These are phyloP conservation scores for Elsinoe ampelina DNA, from an alignment of 2,329 filamentous ascomycete genomes.

Conservation along the genomic window DNA sequence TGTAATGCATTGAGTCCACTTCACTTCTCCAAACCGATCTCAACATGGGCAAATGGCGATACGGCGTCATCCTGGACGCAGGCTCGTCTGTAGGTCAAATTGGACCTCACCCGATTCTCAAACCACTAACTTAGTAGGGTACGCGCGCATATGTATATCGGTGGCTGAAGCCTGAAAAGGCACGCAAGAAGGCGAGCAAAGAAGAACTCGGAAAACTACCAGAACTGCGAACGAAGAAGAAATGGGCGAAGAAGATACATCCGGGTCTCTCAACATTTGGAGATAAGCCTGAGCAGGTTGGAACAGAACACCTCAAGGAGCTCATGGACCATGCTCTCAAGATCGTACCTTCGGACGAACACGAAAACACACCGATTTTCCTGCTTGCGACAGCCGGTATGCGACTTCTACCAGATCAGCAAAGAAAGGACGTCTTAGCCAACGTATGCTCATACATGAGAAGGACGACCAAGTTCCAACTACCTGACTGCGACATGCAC, in stretches of 20 bases:
- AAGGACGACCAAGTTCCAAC: conserved; percentile 64
- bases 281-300: conserved; percentile 63
- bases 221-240: conserved; percentile 69
- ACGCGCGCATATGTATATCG: conserved; percentile 90
- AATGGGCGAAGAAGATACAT: conserved; percentile 88
- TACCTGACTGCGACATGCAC: conserved; percentile 83
- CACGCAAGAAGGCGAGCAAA: conserved; percentile 50
- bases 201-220: conserved; percentile 62
- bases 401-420: conserved; percentile 65
- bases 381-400: conserved; percentile 94
- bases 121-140: conserved; percentile 42
- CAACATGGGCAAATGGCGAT: conserved; percentile 35
- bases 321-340: conserved; percentile 75
- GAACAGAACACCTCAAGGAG: conserved; percentile 67
- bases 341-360: conserved; percentile 65
- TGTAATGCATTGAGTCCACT: conserved; percentile 9
- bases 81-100: conserved; percentile 63
- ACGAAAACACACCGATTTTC: conserved; percentile 82
- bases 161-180: conserved; percentile 71
- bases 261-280: conserved; percentile 85
- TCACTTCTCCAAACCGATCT: background rate
- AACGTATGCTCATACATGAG: conserved; percentile 77
- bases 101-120: conserved; percentile 14
- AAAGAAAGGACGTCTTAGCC: conserved; percentile 63
- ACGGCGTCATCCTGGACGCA: conserved; percentile 93